These are phyloP conservation scores for Blepharisma japonicum DNA, from an alignment of 73 alveolate species.

Conservation along the genomic window DNA sequence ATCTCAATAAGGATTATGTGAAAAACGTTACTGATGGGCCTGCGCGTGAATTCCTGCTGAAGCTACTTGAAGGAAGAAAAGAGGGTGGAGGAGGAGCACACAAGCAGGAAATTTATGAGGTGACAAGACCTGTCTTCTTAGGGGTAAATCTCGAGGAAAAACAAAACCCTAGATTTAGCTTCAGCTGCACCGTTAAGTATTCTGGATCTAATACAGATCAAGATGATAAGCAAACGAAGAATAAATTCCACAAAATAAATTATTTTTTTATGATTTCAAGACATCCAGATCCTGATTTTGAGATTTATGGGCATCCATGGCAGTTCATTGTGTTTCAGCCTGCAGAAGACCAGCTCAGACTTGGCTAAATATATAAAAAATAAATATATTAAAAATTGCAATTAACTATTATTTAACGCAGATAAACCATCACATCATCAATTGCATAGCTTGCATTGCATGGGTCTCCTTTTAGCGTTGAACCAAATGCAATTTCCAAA, in stretches of 20 bases:
- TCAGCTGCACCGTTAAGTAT: not conserved
- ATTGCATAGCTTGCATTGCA: slow-evolving; percentile 64
- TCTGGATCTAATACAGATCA: not conserved
- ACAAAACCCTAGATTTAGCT: slow-evolving; percentile 11
- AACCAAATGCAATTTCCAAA: slow-evolving; percentile 46
- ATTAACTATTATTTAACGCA: too few species aligned
- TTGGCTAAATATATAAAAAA: not conserved
- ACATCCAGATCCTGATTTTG: slow-evolving; percentile 32
- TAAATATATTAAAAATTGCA: too few species aligned
- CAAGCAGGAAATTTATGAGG: not conserved
- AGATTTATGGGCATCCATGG: slow-evolving; percentile 31
- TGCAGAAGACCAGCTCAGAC: slow-evolving; percentile 6
- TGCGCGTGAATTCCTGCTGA: not conserved
- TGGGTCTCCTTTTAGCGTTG: slow-evolving; percentile 60
- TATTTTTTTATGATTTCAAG: not conserved
- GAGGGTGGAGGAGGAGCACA: not conserved
- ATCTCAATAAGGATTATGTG: not conserved
- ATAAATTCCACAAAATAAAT: not conserved
- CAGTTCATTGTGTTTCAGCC: slow-evolving; percentile 4
- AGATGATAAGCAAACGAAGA: not conserved
- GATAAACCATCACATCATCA: slow-evolving; percentile 32
- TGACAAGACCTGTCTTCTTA: slow-evolving; percentile 11
- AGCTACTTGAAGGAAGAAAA: not conserved
- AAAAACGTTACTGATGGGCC: not conserved
- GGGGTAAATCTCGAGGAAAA: slow-evolving; percentile 28